Conservation (phyloP, 805 yeast species). For the Millerozyma acaciae region DNA sequence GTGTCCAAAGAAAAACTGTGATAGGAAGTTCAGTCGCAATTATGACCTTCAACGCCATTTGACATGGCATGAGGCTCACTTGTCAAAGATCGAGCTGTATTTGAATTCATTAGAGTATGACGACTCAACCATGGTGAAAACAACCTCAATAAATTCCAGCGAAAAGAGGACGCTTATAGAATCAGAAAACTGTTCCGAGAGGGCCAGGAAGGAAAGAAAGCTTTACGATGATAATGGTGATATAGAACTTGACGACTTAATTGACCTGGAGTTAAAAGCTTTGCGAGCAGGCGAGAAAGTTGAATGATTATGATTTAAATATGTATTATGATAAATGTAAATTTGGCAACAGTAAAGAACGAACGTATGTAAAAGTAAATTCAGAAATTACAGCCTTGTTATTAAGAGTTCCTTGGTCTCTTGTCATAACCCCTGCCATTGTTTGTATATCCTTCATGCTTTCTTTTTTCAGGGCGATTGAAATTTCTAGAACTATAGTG, state of each 20-base stretch:
- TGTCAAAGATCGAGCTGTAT: constrained; percentile 26
- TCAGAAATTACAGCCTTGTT: too few species aligned
- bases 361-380: too few species aligned
- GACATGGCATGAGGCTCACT: constrained; percentile 46
- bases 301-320: constrained; percentile 2
- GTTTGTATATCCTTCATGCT: constrained; percentile 17
- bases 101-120: constrained; percentile 22
- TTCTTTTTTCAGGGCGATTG: constrained; percentile 25
- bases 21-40: constrained; percentile 48
- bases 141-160: too few species aligned
- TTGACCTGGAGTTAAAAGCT: constrained; percentile 20
- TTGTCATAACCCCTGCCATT: constrained; percentile 25
- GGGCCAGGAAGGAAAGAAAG: not conserved
- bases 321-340: constrained; percentile 1
- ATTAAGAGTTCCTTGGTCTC: constrained; percentile 22
- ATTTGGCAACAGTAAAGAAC: not conserved
- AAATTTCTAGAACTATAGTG: too few species aligned
- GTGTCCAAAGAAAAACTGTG: constrained; percentile 52
- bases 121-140: constrained; percentile 3
- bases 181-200: not conserved
- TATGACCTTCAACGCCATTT: constrained; percentile 49
- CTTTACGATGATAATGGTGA: not conserved
- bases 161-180: not conserved
- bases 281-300: constrained; percentile 15
- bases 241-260: constrained; percentile 17